Conservation (phyloP, 768 basidiomycete species). For the Lactarius psammicola region DNA sequence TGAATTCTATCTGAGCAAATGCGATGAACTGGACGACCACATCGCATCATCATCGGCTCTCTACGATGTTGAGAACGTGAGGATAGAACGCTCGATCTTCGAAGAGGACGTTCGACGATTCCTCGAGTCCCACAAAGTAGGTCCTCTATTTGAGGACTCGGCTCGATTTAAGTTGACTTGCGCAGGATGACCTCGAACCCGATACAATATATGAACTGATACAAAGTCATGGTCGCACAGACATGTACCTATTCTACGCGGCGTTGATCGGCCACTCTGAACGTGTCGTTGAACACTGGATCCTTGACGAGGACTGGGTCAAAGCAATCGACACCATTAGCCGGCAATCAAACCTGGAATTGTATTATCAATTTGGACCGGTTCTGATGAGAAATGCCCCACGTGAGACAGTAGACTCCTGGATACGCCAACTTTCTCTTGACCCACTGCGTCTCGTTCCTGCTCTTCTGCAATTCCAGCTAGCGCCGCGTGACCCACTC, state of each 20-base stretch:
- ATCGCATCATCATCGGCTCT: constrained; percentile 82
- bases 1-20: constrained; percentile 95
- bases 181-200: constrained; percentile 77
- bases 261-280: constrained; percentile 75
- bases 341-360: constrained; percentile 77
- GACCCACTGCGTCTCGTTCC: constrained; percentile 87
- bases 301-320: constrained; percentile 88
- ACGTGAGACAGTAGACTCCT: constrained; percentile 88
- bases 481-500: constrained; percentile 65
- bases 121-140: constrained; percentile 89
- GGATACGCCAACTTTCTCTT: constrained; percentile 78
- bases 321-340: constrained; percentile 90
- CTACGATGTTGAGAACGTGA: constrained; percentile 81
- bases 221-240: constrained; percentile 87
- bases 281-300: constrained; percentile 88
- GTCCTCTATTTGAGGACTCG: constrained; percentile 18
- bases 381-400: constrained; percentile 84
- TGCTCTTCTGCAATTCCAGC: constrained; percentile 79
- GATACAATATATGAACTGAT: constrained; percentile 91
- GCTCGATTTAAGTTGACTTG: constrained; percentile 2
- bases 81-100: constrained; percentile 73
- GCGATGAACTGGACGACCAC: constrained; percentile 92
- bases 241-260: constrained; percentile 91
- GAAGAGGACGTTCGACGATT: constrained; percentile 94
- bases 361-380: constrained; percentile 92